These are phyloP conservation scores for Citrus hindsii DNA, from an alignment of 345 rosid species.

Conservation along the genomic window DNA sequence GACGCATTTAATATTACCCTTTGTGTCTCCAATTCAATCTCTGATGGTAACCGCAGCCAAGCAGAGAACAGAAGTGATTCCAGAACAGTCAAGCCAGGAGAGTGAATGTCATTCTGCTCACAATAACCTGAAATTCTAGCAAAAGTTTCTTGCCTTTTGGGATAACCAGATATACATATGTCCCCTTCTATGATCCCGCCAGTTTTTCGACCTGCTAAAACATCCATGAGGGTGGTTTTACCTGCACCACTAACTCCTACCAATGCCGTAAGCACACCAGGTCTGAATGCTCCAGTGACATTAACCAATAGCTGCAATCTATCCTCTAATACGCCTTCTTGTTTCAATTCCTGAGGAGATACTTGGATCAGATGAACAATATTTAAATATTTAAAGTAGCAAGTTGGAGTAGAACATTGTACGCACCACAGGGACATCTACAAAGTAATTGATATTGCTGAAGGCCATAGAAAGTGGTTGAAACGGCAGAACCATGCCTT, in stretches of 20 bases:
- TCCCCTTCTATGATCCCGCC: constrained; percentile 89
- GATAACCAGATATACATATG: constrained; percentile 81
- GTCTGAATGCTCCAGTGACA: constrained; percentile 94
- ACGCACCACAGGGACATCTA: constrained; percentile 84
- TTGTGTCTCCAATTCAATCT: constrained; percentile 72
- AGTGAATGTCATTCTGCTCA: constrained; percentile 95
- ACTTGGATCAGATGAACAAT: constrained; percentile 15
- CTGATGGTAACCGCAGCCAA: constrained; percentile 83
- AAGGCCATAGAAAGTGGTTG: constrained; percentile 92
- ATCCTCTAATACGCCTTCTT: constrained; percentile 83
- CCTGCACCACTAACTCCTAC: constrained; percentile 99
- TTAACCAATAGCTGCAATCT: constrained; percentile 78
- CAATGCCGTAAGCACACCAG: constrained; percentile 87
- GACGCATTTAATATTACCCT: constrained; percentile 40
- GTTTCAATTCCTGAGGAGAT: constrained; percentile 74
- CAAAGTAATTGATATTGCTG: constrained; percentile 81
- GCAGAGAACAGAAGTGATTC: constrained; percentile 97
- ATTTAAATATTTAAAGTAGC: constrained; percentile 10
- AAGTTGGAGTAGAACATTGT: constrained; percentile 8
- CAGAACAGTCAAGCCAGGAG: constrained; percentile 87
- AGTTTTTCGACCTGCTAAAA: constrained; percentile 95
- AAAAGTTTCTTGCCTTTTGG: constrained; percentile 90
- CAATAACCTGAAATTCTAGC: constrained; percentile 98
- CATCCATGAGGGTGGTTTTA: constrained; percentile 99
- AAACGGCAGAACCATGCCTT: constrained; percentile 99